A percentile compares a stretch with the other conserved stretches of the same genome.
Conservation (phyloP, 176 grass and related monocot species). For the Musa itinerans region DNA sequence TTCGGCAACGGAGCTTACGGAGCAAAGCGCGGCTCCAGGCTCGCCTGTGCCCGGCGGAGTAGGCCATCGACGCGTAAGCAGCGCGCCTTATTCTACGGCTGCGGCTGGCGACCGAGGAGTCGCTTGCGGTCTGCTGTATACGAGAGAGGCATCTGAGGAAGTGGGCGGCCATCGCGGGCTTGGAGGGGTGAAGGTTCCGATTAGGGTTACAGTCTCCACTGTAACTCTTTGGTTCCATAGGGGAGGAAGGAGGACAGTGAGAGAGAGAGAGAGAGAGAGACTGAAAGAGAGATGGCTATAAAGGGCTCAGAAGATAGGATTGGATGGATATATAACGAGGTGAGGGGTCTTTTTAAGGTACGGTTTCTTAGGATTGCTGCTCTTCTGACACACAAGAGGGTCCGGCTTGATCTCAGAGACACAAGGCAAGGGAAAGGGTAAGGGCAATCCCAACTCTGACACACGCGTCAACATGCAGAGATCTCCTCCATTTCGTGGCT, state of each 20-base stretch:
- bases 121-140: background rate
- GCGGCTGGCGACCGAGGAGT: background rate
- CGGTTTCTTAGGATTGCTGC: background rate
- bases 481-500: no score
- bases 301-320: background rate
- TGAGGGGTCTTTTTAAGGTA: background rate
- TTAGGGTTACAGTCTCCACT: background rate
- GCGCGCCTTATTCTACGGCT: slow-evolving; percentile 2
- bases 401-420: background rate
- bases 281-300: background rate
- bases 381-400: slow-evolving; percentile 1
- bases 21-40: slow-evolving; percentile 20
- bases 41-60: background rate
- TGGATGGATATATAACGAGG: no score
- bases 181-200: background rate
- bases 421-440: background rate
- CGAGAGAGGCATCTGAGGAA: slow-evolving; percentile 10
- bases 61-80: slow-evolving; percentile 10
- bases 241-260: no score
- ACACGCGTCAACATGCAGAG: background rate
- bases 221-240: background rate
- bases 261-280: background rate
- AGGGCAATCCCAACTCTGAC: background rate
- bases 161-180: background rate
- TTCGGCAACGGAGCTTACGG: background rate